Conservation (phyloP, 2,329 filamentous ascomycete genomes). For the Fusarium protoensiforme region DNA sequence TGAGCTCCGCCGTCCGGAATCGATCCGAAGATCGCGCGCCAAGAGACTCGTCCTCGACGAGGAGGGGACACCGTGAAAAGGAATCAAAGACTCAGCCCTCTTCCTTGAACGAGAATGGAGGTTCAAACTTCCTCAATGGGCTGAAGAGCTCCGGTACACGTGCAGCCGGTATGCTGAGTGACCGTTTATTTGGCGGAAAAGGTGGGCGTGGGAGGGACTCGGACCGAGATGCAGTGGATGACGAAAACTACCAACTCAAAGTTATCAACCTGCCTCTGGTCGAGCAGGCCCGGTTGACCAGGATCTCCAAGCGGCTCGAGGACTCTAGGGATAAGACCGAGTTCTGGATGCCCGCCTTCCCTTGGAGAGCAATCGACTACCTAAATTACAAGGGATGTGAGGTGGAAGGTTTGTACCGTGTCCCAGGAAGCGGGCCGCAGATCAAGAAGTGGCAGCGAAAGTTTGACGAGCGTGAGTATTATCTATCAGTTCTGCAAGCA, state of each 20-base stretch:
- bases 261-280: conserved; percentile 88
- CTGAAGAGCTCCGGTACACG: conserved; percentile 41
- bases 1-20: conserved; percentile 73
- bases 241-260: conserved; percentile 85
- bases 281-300: conserved; percentile 88
- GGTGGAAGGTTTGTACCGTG: conserved; percentile 91
- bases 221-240: conserved; percentile 76
- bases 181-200: conserved; percentile 86
- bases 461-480: conserved; percentile 80
- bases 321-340: conserved; percentile 94
- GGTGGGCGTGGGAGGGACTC: conserved; percentile 75
- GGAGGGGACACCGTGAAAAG: conserved; percentile 59
- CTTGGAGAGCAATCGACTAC: conserved; percentile 96
- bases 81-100: conserved; percentile 63
- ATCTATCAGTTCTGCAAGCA: neutral
- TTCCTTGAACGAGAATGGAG: conserved; percentile 67
- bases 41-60: conserved; percentile 56
- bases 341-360: conserved; percentile 98
- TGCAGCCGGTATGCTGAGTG: conserved; percentile 80
- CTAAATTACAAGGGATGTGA: conserved; percentile 95
- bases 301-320: conserved; percentile 90
- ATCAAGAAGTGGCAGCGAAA: conserved; percentile 93
- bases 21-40: conserved; percentile 76
- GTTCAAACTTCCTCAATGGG: conserved; percentile 48
- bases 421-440: conserved; percentile 89